A percentile compares a stretch with the other conserved stretches of the same genome.
Conservation (phyloP, 1,139 yeast species). For the Magnusiomyces suaveolens region DNA sequence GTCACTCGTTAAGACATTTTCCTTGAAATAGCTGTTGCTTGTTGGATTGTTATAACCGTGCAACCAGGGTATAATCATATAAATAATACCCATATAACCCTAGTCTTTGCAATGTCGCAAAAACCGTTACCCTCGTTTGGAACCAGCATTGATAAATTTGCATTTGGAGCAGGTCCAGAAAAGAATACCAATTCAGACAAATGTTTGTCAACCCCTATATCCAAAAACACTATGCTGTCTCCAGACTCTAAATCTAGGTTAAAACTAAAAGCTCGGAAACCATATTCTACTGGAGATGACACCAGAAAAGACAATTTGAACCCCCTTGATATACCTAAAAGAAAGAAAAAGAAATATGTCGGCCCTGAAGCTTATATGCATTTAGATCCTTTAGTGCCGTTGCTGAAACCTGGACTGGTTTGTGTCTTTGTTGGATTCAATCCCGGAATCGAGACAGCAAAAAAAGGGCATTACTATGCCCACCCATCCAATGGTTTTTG, state of each 20-base stretch:
- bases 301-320: no score
- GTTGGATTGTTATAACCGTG: no score
- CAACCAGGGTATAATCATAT: not conserved
- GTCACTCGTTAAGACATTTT: no score
- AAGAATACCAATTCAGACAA: not conserved
- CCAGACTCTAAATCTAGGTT: no score
- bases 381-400: slow-evolving; percentile 32
- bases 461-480: slow-evolving; percentile 63
- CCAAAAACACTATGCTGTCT: no score
- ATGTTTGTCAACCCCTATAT: no score
- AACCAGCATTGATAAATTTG: slow-evolving; percentile 9
- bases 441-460: slow-evolving; percentile 60
- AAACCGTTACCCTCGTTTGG: slow-evolving; percentile 15
- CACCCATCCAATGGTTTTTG: slow-evolving; percentile 63
- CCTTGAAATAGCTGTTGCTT: no score
- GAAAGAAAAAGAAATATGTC: not conserved
- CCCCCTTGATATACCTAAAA: not conserved
- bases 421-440: slow-evolving; percentile 63
- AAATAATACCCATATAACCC: no score
- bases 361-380: slow-evolving; percentile 24
- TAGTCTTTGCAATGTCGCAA: slow-evolving; percentile 6
- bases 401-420: slow-evolving; percentile 28
- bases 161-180: no score
- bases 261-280: no score
- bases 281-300: no score